Evolutionary conservation across 2,329 filamentous ascomycete species (phyloP).

Genomic region (Dactylellina haptotyla): DNA sequence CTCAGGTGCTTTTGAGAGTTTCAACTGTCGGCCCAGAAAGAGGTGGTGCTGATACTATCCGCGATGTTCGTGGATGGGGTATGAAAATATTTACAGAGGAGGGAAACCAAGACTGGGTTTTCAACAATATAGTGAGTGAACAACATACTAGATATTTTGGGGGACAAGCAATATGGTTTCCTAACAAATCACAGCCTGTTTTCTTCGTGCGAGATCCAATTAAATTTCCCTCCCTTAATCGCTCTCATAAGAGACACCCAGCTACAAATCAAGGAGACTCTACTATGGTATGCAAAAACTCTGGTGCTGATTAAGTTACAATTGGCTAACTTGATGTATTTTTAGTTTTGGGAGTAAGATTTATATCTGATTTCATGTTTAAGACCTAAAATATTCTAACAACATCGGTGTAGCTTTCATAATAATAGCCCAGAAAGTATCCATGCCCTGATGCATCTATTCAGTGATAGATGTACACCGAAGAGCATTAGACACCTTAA

Average conservation of each 20-base stretch:
- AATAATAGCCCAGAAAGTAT: constrained; percentile 69
- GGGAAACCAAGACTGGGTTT: constrained; percentile 67
- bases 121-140: constrained; percentile 61
- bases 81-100: constrained; percentile 68
- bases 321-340: background rate
- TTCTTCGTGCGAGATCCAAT: constrained; percentile 66
- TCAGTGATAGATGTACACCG: constrained; percentile 74
- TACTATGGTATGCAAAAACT: constrained; percentile 60
- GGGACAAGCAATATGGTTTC: too few relatives aligned
- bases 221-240: constrained; percentile 65
- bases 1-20: constrained; percentile 64
- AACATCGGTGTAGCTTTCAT: constrained; percentile 24
- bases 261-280: constrained; percentile 61
- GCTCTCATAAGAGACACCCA: constrained; percentile 64
- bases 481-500: constrained; percentile 75
- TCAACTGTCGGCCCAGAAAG: constrained; percentile 65
- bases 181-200: too few relatives aligned
- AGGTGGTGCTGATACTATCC: constrained; percentile 64
- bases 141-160: background rate
- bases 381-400: background rate
- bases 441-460: constrained; percentile 74
- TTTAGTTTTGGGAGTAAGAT: constrained; percentile 54
- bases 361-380: background rate
- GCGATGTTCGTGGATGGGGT: constrained; percentile 66
- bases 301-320: background rate